These are phyloP conservation scores for Sphaerulina vaccinii DNA, from an alignment of 2,329 filamentous ascomycete species.

Conservation along the genomic window DNA sequence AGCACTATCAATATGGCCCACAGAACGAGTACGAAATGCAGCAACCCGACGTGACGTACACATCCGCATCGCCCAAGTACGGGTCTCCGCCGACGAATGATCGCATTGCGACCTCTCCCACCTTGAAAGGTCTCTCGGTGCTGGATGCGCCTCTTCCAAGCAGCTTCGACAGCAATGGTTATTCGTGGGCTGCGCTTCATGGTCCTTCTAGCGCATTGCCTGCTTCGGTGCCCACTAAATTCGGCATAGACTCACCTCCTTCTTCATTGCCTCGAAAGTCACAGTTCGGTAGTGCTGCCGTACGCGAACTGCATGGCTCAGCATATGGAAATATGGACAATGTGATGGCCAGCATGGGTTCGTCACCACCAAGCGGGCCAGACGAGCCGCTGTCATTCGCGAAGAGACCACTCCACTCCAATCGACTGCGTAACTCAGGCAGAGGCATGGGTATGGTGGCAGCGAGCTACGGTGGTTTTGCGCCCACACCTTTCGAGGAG, in stretches of 20 bases:
- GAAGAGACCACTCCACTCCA: constrained; percentile 64
- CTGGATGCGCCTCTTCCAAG: constrained; percentile 89
- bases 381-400: constrained; percentile 68
- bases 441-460: constrained; percentile 60
- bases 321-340: constrained; percentile 59
- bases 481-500: constrained; percentile 40
- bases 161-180: constrained; percentile 93
- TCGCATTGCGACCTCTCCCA: constrained; percentile 75
- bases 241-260: constrained; percentile 80
- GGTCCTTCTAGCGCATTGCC: constrained; percentile 68
- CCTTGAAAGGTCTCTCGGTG: constrained; percentile 69
- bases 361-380: constrained; percentile 60
- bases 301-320: constrained; percentile 62
- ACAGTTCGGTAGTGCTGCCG: constrained; percentile 39
- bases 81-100: constrained; percentile 80
- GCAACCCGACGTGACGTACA: constrained; percentile 57
- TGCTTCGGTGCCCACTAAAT: constrained; percentile 87
- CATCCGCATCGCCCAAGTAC: constrained; percentile 63
- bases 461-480: constrained; percentile 55
- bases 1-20: constrained; percentile 31
- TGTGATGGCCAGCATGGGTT: constrained; percentile 47
- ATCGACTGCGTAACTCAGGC: constrained; percentile 56
- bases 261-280: constrained; percentile 59
- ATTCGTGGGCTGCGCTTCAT: constrained; percentile 85
- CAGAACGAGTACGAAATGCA: constrained; percentile 32